Percentiles rank a stretch among this genome's conserved stretches.
Conservation (phyloP, 2,329 filamentous ascomycete genomes). For the Paradendryphiella salina region DNA sequence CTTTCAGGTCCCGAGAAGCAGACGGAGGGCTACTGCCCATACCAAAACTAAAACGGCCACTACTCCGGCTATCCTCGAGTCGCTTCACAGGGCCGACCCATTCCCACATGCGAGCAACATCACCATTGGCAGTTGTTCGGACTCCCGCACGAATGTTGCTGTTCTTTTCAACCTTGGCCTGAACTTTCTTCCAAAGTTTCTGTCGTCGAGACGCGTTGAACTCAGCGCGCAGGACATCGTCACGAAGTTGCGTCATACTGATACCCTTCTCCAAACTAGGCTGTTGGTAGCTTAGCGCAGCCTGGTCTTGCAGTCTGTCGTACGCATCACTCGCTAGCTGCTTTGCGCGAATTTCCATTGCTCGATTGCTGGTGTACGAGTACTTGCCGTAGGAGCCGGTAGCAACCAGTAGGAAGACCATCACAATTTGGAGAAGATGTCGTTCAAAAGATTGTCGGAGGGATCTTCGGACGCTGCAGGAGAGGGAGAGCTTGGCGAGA, state of each 20-base stretch:
- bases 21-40: constrained; percentile 37
- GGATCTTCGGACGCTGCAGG: constrained; percentile 77
- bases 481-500: constrained; percentile 87
- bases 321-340: constrained; percentile 82
- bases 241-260: constrained; percentile 83
- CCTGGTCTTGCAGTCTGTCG: constrained; percentile 79
- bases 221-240: constrained; percentile 83
- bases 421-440: constrained; percentile 81
- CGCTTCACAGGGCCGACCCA: constrained; percentile 66
- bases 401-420: constrained; percentile 56
- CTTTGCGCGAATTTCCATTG: constrained; percentile 74
- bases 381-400: constrained; percentile 64
- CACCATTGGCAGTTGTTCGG: constrained; percentile 60
- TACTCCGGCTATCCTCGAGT: constrained; percentile 47
- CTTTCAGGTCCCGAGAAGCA: constrained; percentile 37
- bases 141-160: constrained; percentile 83
- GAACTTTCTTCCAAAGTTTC: constrained; percentile 81
- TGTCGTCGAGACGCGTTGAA: constrained; percentile 77
- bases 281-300: constrained; percentile 71
- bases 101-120: constrained; percentile 67
- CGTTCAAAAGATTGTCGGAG: constrained; percentile 78
- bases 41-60: constrained; percentile 41
- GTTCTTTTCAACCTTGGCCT: constrained; percentile 86
- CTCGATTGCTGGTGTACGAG: constrained; percentile 64
- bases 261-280: constrained; percentile 74